Evolutionary conservation across 805 yeast species (phyloP).

Genomic region (Yamadazyma nakazawae): DNA sequence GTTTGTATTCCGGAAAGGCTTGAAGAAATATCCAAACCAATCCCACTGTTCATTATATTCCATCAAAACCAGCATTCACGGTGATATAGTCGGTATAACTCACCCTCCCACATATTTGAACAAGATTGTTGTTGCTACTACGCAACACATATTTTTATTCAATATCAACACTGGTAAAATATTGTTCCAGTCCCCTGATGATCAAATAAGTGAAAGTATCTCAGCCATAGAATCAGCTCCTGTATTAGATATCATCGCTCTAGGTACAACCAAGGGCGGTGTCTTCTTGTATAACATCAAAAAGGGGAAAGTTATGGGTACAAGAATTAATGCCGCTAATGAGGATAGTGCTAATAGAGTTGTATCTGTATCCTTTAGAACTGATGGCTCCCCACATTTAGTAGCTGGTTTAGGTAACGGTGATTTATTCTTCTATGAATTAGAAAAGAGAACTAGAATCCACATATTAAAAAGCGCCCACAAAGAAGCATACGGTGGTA

Average conservation of each 20-base stretch:
- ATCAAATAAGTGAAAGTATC: conserved; percentile 44
- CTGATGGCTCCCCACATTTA: conserved; percentile 83
- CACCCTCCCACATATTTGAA: conserved; percentile 93
- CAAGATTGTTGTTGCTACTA: conserved; percentile 82
- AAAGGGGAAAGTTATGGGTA: conserved; percentile 51
- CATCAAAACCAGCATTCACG: conserved; percentile 55
- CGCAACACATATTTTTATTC: conserved; percentile 54
- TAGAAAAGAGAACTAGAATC: conserved; percentile 66
- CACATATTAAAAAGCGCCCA: conserved; percentile 76
- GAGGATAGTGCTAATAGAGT: conserved; percentile 39
- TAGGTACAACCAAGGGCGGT: conserved; percentile 71
- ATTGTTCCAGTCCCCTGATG: conserved; percentile 49
- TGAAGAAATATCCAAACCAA: conserved; percentile 52
- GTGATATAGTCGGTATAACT: conserved; percentile 61
- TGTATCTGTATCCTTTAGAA: conserved; percentile 76
- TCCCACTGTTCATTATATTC: conserved; percentile 61
- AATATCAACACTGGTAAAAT: conserved; percentile 78
- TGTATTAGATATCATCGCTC: conserved; percentile 75
- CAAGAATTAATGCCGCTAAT: conserved; percentile 47
- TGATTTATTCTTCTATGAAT: conserved; percentile 81
- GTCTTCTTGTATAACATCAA: conserved; percentile 65
- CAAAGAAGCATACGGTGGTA: conserved; percentile 71
- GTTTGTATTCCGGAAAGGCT: conserved; percentile 52
- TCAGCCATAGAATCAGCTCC: conserved; percentile 82
- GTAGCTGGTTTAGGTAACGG: conserved; percentile 79